Base-by-base conservation (phyloP, 768 basidiomycete species). In the Daedaleopsis sinensis region DNA sequence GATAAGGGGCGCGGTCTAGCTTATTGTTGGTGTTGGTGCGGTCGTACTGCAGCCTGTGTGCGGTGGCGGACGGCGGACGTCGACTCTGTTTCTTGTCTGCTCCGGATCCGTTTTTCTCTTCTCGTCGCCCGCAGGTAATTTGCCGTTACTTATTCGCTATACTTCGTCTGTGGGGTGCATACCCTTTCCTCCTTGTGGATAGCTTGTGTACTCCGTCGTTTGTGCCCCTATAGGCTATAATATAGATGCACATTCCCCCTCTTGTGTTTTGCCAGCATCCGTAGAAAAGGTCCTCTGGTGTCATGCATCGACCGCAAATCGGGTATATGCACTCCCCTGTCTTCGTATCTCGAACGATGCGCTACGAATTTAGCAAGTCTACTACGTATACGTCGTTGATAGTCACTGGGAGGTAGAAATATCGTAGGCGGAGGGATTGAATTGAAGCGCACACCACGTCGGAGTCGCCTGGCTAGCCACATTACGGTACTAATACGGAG, bases 1-100 rank as follows among this genome's bases (percentile, higher is more conserved):
- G 69, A 93, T 98, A 76, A 95, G 87, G 80, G 96, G 96, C 67
- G 94, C 95, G 71, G 90, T 96, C 76, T 95, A 80, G 52, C 36
- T 44, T 44, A 44, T 55, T 55, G 43, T 55, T 54, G 38, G 39
- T 42, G 39, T 18, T 42, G 39, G 39, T 42, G 39, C 39, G 39
- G 39, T 42, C 39, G 39, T 12, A n/a, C n/a, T n/a, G n/a, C n/a
- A n/a, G n/a, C n/a, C n/a, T n/a, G 39, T 12, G 11, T 11, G 13
- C 39, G 39, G 11, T 18, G 3, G 13, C n/a, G n/a, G n/a, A n/a
- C n/a, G n/a, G 21, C 23, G 10, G 47, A 49, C 9, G 47, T 27
- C 21, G 47, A 49, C 13, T 32, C 27, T 18, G 47, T 18, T 23
- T 49, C 23, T 23, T 5, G 24, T 49, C 23, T 21, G 19, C 23